Evolutionary conservation across 805 yeast species (phyloP).

Genomic region (Yamadazyma akitaensis): DNA sequence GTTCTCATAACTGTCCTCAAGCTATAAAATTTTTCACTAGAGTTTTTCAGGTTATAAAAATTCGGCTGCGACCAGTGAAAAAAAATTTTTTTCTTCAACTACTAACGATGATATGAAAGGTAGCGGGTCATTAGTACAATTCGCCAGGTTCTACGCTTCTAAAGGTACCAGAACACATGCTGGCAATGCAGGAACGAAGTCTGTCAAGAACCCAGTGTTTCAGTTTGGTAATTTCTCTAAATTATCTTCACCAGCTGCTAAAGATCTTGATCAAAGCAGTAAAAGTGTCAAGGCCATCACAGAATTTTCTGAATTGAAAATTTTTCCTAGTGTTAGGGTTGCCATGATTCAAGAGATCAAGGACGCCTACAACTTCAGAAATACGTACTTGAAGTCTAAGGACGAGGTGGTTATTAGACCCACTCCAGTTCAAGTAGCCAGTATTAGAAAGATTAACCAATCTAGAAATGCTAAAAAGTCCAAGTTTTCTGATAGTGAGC

Average conservation of each 20-base stretch:
- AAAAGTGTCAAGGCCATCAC: conserved; percentile 44
- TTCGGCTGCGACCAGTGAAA: not conserved
- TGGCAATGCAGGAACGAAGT: not conserved
- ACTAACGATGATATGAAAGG: conserved; percentile 6
- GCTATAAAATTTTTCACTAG: conserved; percentile 4
- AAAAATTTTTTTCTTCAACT: conserved; percentile 3
- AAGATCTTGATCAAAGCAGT: conserved; percentile 33
- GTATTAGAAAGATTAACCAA: conserved; percentile 55
- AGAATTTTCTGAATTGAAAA: conserved; percentile 62
- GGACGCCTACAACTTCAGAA: conserved; percentile 29
- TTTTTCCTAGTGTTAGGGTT: conserved; percentile 63
- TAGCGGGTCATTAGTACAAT: not conserved
- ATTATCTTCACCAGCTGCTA: conserved; percentile 37
- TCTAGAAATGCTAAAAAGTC: conserved; percentile 30
- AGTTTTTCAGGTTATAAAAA: conserved; percentile 1
- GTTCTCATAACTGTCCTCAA: conserved; percentile 2
- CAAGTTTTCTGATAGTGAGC: conserved; percentile 20
- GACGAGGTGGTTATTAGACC: conserved; percentile 46
- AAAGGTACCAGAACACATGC: not conserved
- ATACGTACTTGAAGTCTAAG: conserved; percentile 28
- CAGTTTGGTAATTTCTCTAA: conserved; percentile 50
- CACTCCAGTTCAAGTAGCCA: conserved; percentile 80
- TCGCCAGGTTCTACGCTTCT: conserved; percentile 2
- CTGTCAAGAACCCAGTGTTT: conserved; percentile 9
- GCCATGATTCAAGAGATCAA: conserved; percentile 56